Conservation (phyloP, 2,329 filamentous ascomycete species). For the Aspergillus melleus region DNA sequence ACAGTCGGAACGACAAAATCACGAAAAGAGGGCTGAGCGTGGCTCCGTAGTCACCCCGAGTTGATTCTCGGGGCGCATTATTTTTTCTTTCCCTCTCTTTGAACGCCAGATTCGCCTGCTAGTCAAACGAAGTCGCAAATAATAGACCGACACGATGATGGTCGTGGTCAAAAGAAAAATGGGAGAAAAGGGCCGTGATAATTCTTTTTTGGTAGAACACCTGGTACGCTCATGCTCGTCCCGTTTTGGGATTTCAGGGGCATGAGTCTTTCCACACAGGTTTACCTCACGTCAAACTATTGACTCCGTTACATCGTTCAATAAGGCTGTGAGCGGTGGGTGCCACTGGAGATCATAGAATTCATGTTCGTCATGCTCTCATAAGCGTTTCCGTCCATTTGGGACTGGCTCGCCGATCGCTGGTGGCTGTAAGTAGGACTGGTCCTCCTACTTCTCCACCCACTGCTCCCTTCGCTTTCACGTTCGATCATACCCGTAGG, state of each 20-base stretch:
- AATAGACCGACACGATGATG: background rate
- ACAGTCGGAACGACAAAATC: slow-evolving; percentile 5
- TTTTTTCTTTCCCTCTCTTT: background rate
- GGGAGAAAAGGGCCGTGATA: background rate
- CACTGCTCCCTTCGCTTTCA: slow-evolving; percentile 13
- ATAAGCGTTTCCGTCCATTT: slow-evolving; percentile 13
- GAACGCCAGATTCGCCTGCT: background rate
- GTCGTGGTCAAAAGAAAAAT: background rate
- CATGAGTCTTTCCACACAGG: background rate
- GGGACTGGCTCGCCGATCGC: slow-evolving; percentile 14
- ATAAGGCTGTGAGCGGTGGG: slow-evolving; percentile 11
- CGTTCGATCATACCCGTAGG: slow-evolving; percentile 20
- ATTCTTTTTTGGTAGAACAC: background rate
- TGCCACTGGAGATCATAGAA: slow-evolving; percentile 9
- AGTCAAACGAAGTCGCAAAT: background rate
- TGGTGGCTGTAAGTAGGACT: slow-evolving; percentile 18
- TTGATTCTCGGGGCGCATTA: too few relatives aligned
- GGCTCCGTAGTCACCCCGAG: slow-evolving; percentile 11
- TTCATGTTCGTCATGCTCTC: slow-evolving; percentile 14
- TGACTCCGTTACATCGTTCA: slow-evolving; percentile 9
- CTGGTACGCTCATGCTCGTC: background rate
- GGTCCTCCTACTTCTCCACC: slow-evolving; percentile 13
- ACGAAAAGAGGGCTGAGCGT: slow-evolving; percentile 3
- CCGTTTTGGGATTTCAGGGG: background rate
- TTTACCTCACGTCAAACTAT: slow-evolving; percentile 2